Evolutionary conservation across 1,284 basidiomycete species (phyloP).

Genomic region (Cystobasidium slooffiae): DNA sequence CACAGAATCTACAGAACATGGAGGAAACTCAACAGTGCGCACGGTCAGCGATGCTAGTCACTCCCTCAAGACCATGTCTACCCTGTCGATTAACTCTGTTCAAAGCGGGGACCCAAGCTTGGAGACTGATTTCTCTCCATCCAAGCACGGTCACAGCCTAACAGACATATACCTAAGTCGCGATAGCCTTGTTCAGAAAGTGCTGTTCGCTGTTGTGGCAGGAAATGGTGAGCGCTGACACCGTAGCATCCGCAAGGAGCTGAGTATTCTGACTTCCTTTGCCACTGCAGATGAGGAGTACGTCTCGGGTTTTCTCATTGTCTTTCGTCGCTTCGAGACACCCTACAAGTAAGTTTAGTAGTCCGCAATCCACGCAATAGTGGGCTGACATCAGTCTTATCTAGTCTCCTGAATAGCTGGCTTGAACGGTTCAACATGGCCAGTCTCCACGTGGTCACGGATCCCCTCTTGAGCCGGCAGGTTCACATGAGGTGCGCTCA

Average conservation of each 20-base stretch:
- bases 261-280: not conserved
- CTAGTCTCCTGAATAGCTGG: not conserved
- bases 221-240: slow-evolving; percentile 53
- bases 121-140: not conserved
- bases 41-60: not conserved
- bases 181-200: slow-evolving; percentile 54
- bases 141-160: slow-evolving; percentile 31
- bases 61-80: slow-evolving; percentile 3
- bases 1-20: not conserved
- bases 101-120: not conserved
- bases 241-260: not conserved
- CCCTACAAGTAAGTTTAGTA: slow-evolving; percentile 48
- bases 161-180: slow-evolving; percentile 52
- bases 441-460: slow-evolving; percentile 44
- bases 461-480: slow-evolving; percentile 52
- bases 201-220: slow-evolving; percentile 54
- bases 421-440: slow-evolving; percentile 47
- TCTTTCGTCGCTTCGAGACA: slow-evolving; percentile 53
- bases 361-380: not conserved
- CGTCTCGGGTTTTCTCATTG: slow-evolving; percentile 54
- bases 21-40: not conserved
- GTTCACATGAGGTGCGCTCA: slow-evolving; percentile 53
- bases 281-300: slow-evolving; percentile 50
- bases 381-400: not conserved
- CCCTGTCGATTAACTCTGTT: not conserved